Evolutionary conservation across 352 stramenopile genomes (phyloP).

Genomic region (Globisporangium sylvaticum): DNA sequence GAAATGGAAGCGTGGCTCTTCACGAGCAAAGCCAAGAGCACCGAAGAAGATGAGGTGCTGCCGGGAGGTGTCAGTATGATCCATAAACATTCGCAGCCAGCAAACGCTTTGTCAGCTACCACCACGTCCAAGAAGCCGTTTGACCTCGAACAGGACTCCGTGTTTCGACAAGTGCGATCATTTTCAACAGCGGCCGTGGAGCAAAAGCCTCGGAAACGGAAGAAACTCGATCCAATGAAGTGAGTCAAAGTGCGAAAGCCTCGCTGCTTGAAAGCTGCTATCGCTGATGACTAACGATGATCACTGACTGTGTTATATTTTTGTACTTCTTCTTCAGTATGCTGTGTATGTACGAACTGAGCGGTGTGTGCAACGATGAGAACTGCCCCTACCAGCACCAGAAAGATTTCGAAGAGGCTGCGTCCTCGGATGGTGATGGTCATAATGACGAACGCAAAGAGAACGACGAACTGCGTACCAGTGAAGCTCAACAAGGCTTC

Average conservation of each 20-base stretch:
- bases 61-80: neutral
- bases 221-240: conserved; percentile 51
- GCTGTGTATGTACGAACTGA: conserved; percentile 69
- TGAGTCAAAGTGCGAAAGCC: conserved; percentile 20
- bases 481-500: neutral
- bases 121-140: conserved; percentile 5
- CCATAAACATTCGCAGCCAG: neutral
- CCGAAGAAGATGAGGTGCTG: conserved; percentile 8
- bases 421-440: neutral
- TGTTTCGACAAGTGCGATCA: conserved; percentile 30
- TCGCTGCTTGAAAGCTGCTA: neutral
- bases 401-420: conserved; percentile 37
- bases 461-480: neutral
- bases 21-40: neutral
- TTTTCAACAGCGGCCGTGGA: neutral
- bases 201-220: conserved; percentile 10
- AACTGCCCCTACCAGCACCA: conserved; percentile 66
- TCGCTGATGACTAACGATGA: neutral
- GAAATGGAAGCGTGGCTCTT: conserved; percentile 29
- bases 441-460: conserved; percentile 5
- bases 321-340: conserved; percentile 28
- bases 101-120: neutral
- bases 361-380: conserved; percentile 70
- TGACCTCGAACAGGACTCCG: conserved; percentile 13
- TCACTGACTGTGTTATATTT: neutral